Base-by-base conservation (phyloP, 2,329 filamentous ascomycete species). In the Herpotrichia juniperi region DNA sequence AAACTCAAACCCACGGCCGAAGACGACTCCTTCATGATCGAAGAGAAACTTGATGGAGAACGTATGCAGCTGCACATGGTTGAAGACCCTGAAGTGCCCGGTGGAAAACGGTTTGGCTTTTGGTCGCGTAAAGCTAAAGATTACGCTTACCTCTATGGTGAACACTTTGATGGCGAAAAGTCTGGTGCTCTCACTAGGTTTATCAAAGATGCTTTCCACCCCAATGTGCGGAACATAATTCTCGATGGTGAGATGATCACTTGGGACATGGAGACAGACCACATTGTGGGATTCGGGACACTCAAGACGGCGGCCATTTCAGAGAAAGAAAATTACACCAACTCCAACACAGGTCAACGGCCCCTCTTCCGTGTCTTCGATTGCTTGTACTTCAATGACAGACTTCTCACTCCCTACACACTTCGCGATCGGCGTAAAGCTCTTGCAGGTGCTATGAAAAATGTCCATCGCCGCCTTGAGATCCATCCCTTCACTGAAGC, bases 181-280 rank as follows among this genome's bases (percentile, higher is more conserved):
- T 86, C 87, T 34, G 88, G 89, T 7, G 87, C 92, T 6, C 73
- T 97, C 46, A 96, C 93, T 0, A 83, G 91, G 28, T 88, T 96
- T 68, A 78, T 97, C 17, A 85, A 85, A 46, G 80, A 85, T 34
- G 91, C 91, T 0, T 97, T 99, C 69, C 80, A 86, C 2, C 78
- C 85, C 1, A 87, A 87, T 1, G 91, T 97, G 0, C 82, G 87
- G 14, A 97, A 90, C 67, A 82, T 96, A 58, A 96, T 99, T 44
- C 81, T 99, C 0, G 94, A 99, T 64, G 94, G 94, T 9, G 94
- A 99, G 72, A 99, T 99, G 94, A 92, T 99, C 51, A 96, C 93
- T 0, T 99, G 94, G 94, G 91, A 97, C 68, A 90, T 92, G 54
- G 85, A 88, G 39, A 81, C 89, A 44, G 89, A 96, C 75, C 89